Evolutionary conservation across 768 basidiomycete genomes (phyloP).

Genomic region (Russula griseocarnosa): DNA sequence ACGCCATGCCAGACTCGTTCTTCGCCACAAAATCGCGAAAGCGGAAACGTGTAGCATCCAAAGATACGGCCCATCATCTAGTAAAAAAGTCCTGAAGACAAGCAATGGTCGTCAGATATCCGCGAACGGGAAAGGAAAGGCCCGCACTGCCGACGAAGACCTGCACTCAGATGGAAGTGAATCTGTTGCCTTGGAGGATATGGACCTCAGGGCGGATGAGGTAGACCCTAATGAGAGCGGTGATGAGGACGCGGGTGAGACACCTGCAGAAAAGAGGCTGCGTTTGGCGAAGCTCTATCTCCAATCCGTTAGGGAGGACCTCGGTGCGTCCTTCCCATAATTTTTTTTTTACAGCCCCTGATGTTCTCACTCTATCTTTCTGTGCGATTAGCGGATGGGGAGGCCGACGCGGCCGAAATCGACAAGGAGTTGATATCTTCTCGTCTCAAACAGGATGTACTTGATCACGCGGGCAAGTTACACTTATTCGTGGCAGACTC

Average conservation of each 20-base stretch:
- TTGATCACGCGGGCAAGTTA: slow-evolving; percentile 84
- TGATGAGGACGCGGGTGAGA: slow-evolving; percentile 85
- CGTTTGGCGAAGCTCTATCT: slow-evolving; percentile 89
- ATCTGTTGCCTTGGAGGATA: slow-evolving; percentile 55
- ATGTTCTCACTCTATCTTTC: background rate
- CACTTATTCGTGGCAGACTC: slow-evolving; percentile 75
- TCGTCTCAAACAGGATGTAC: slow-evolving; percentile 85
- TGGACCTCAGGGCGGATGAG: slow-evolving; percentile 62
- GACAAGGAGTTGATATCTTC: slow-evolving; percentile 90
- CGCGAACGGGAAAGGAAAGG: slow-evolving; percentile 30
- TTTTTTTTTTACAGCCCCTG: background rate
- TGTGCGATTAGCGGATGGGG: slow-evolving; percentile 61
- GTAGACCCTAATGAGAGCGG: slow-evolving; percentile 58
- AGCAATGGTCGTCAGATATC: slow-evolving; percentile 27
- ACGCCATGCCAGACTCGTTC: slow-evolving; percentile 79
- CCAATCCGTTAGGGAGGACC: slow-evolving; percentile 69
- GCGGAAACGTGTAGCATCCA: slow-evolving; percentile 49
- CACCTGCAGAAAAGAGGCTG: slow-evolving; percentile 88
- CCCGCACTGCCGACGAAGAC: slow-evolving; percentile 51
- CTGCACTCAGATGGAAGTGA: slow-evolving; percentile 57
- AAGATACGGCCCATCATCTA: slow-evolving; percentile 34
- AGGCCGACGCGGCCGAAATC: slow-evolving; percentile 93
- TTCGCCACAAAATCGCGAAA: slow-evolving; percentile 65
- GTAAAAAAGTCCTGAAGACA: slow-evolving; percentile 34
- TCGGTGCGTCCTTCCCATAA: slow-evolving; percentile 44